These are phyloP conservation scores for Mycocentrospora acerina DNA, from an alignment of 2,329 filamentous ascomycete genomes.

Conservation along the genomic window DNA sequence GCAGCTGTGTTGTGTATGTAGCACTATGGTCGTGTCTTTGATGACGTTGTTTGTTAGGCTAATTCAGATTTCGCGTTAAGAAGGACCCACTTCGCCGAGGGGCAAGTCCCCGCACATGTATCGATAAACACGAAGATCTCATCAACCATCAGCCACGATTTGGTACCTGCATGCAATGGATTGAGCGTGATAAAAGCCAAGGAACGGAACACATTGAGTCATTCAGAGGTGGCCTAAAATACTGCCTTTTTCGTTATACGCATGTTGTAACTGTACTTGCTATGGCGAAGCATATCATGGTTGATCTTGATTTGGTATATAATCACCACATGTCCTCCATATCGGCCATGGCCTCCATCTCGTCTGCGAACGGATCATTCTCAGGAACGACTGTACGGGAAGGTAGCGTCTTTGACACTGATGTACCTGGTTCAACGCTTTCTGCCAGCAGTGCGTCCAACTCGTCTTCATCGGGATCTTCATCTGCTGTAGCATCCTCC, in stretches of 20 bases:
- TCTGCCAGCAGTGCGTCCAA: conserved; percentile 59
- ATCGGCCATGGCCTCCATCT: conserved; percentile 44
- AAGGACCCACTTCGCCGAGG: conserved; percentile 13
- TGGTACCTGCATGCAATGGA: not conserved
- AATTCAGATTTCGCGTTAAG: conserved; percentile 9
- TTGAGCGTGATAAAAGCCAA: not conserved
- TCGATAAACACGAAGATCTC: not conserved
- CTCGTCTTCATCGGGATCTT: conserved; percentile 53
- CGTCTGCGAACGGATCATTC: conserved; percentile 42
- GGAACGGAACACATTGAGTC: not conserved
- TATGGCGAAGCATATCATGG: too few species aligned
- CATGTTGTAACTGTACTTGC: too few species aligned
- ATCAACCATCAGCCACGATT: not conserved
- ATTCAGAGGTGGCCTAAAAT: not conserved
- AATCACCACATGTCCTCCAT: conserved; percentile 42
- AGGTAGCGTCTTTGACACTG: conserved; percentile 10
- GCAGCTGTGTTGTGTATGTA: conserved; percentile 9
- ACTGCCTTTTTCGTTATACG: too few species aligned
- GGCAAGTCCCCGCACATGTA: conserved; percentile 4
- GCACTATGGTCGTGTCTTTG: conserved; percentile 12
- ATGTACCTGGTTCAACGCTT: conserved; percentile 26
- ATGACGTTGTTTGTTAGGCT: conserved; percentile 22
- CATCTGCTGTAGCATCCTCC: conserved; percentile 12
- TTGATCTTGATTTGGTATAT: too few species aligned
- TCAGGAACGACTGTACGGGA: conserved; percentile 11